Evolutionary conservation across 495 filamentous ascomycete species (phyloP), one percentile per base, ranked within the genome.

Genomic region (Penicillium paxilli): DNA sequence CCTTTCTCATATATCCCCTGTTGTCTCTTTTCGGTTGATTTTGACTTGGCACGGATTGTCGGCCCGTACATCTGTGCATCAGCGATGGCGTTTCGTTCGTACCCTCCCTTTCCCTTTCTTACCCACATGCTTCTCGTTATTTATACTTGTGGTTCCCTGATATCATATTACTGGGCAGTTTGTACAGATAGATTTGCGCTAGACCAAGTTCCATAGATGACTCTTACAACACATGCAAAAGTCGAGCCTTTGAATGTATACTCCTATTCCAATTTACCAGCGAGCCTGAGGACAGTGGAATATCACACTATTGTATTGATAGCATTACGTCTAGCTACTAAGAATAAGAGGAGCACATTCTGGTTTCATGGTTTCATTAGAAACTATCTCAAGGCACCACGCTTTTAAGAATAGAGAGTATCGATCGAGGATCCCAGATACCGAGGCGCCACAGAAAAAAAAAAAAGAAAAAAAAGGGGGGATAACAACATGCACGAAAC

Each of bases 351-450:
- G n/a, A 30, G 5, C 5, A 19, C 28, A 12, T 63, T 58, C 55
- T 62, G 59, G 24, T 48, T 64, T 67, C 55, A 65, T 56, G 50
- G 49, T 71, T 71, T 65, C 58, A 71, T 69, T 67, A 47, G 57
- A 63, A 65, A 62, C 60, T 66, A 71, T 59, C 54, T n/a, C 49
- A 55, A 63, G 59, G 51, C 55, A 30, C 54, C 54, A 33, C 55
- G 54, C 59, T 65, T 67, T 67, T 60, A 41, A 57, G 38, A 60
- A 52, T 51, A 46, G 21, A 57, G 51, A 64, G 45, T 52, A 57
- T 65, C 58, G 58, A 64, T 67, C 62, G 60, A 62, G 62, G 42
- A 63, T 63, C 53, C 52, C 63, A 67, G 46, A 61, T 62, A 66
- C 65, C 68, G 54, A 60, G 57, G 57, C 64, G 67, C 63, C 60